Evolutionary conservation across 108 stramenopile species (phyloP).

Genomic region (Conticribra guillardii): DNA sequence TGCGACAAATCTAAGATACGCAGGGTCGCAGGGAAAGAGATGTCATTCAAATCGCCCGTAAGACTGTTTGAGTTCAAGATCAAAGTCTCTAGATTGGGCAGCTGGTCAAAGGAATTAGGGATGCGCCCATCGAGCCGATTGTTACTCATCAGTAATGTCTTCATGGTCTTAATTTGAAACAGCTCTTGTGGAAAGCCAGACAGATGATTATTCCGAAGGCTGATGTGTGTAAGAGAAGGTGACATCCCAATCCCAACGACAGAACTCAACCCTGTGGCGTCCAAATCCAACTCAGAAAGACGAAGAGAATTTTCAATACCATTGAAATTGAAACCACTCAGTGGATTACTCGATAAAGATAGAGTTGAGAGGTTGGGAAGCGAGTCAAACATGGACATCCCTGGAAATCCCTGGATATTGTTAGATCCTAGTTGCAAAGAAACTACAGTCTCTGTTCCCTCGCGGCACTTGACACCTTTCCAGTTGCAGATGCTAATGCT

Average conservation of each 20-base stretch:
- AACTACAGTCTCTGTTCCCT: constrained; percentile 26
- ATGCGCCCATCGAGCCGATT: constrained; percentile 24
- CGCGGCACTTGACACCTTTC: constrained; percentile 30
- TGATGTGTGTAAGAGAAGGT: constrained; percentile 16
- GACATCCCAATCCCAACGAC: constrained; percentile 27
- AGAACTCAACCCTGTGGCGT: constrained; percentile 25
- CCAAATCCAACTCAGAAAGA: constrained; percentile 34
- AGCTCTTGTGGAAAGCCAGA: constrained; percentile 38
- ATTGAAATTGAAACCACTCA: constrained; percentile 35
- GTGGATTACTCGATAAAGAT: constrained; percentile 31
- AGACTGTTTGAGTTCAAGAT: constrained; percentile 25
- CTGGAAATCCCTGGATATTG: constrained; percentile 29
- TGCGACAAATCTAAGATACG: constrained; percentile 30
- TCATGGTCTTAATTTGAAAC: constrained; percentile 27
- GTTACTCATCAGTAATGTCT: constrained; percentile 28
- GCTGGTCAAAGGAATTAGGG: constrained; percentile 18
- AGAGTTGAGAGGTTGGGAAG: constrained; percentile 35
- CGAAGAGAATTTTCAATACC: constrained; percentile 20
- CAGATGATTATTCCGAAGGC: constrained; percentile 36
- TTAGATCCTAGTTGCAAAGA: constrained; percentile 32
- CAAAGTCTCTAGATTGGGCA: constrained; percentile 38
- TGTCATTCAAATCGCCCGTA: constrained; percentile 13
- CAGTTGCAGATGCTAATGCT: constrained; percentile 23
- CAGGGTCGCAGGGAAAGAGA: constrained; percentile 28
- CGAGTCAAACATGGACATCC: constrained; percentile 23